Evolutionary conservation across 1,284 basidiomycete species (phyloP).

Genomic region (Cutaneotrichosporon sp.): DNA sequence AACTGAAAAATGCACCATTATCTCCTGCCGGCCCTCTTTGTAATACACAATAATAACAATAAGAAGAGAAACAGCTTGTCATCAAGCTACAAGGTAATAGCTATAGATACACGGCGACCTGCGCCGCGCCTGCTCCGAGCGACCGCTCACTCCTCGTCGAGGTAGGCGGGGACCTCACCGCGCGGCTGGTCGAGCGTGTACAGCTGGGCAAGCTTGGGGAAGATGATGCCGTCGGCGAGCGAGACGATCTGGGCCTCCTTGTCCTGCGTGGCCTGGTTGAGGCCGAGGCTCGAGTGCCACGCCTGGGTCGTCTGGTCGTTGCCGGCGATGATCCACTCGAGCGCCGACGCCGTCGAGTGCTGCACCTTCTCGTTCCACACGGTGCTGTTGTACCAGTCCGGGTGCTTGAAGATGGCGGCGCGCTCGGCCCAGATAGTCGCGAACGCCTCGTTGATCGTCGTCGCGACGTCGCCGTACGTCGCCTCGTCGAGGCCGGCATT

Average conservation of each 20-base stretch:
- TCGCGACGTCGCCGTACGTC: neutral
- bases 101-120: neutral
- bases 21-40: no score
- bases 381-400: neutral
- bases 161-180: neutral
- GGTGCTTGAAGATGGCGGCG: neutral
- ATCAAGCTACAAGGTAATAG: neutral
- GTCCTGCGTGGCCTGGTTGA: neutral
- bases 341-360: neutral
- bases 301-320: neutral
- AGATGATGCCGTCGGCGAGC: neutral
- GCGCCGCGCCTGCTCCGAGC: neutral
- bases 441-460: conserved; percentile 1
- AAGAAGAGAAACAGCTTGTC: neutral
- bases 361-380: neutral
- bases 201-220: neutral
- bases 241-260: neutral
- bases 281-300: neutral
- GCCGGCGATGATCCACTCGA: neutral
- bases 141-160: neutral
- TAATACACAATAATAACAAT: no score
- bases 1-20: neutral
- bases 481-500: neutral
- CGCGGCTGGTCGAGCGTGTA: neutral
- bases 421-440: neutral